Evolutionary conservation across 371 early-diverging fungal species (phyloP).

Genomic region (Circinella umbellata): DNA sequence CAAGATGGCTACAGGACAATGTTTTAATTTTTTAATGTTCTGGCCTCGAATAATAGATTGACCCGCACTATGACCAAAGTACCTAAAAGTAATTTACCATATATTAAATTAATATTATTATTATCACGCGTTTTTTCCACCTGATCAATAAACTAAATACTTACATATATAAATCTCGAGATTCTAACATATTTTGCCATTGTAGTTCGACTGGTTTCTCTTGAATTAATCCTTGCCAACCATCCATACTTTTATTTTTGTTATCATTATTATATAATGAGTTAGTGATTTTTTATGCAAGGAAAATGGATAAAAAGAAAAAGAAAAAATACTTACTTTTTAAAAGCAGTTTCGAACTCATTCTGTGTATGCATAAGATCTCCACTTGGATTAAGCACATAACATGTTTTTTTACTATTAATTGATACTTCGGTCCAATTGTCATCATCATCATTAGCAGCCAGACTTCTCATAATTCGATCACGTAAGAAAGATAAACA

Average conservation of each 20-base stretch:
- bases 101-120: neutral
- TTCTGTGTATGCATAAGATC: conserved; percentile 85
- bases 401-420: conserved; percentile 64
- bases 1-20: conserved; percentile 79
- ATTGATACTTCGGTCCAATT: conserved; percentile 50
- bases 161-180: conserved; percentile 79
- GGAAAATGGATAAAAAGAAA: neutral
- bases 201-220: conserved; percentile 74
- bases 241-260: conserved; percentile 17
- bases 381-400: conserved; percentile 88
- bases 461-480: conserved; percentile 52
- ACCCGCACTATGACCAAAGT: conserved; percentile 99
- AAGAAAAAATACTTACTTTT: conserved; percentile 34
- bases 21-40: conserved; percentile 64
- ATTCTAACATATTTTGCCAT: conserved; percentile 57
- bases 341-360: conserved; percentile 67
- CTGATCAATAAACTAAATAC: no score
- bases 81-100: conserved; percentile 47
- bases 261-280: no score
- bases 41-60: conserved; percentile 82
- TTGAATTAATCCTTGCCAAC: conserved; percentile 79
- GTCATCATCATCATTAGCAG: conserved; percentile 19
- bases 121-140: conserved; percentile 16
- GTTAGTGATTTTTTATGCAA: no score
- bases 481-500: conserved; percentile 78